Percentiles rank a stretch among this genome's conserved stretches.
These are phyloP conservation scores for Remersonia thermophila DNA, from an alignment of 2,329 filamentous ascomycete species.

Conservation along the genomic window DNA sequence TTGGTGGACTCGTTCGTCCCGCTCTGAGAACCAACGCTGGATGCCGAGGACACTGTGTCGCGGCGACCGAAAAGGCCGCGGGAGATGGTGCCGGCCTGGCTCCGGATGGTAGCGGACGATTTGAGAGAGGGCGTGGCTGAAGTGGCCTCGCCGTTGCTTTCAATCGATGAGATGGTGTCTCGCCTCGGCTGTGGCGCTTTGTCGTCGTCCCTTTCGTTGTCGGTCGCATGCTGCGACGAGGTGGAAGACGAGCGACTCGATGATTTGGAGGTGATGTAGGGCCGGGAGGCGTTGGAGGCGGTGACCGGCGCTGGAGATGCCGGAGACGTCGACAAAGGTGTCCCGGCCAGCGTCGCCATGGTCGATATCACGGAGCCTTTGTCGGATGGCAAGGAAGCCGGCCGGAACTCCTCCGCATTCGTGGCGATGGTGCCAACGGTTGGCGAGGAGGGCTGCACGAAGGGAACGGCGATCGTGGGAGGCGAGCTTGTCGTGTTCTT, in stretches of 20 bases:
- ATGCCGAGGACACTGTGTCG: slow-evolving; percentile 10
- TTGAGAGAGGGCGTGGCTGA: slow-evolving; percentile 17
- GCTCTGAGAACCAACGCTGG: slow-evolving; percentile 7
- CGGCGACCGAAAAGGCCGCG: slow-evolving; percentile 16
- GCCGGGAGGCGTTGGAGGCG: slow-evolving; percentile 29
- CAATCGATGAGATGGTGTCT: slow-evolving; percentile 24
- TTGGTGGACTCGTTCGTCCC: slow-evolving; percentile 23
- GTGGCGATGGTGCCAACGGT: slow-evolving; percentile 54
- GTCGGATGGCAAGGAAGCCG: slow-evolving; percentile 42
- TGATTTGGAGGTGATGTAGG: slow-evolving; percentile 26
- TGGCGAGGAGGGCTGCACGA: slow-evolving; percentile 50
- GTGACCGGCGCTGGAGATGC: slow-evolving; percentile 36
- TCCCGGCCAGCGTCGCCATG: slow-evolving; percentile 60
- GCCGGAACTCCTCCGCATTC: slow-evolving; percentile 52
- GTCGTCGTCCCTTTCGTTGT: slow-evolving; percentile 28
- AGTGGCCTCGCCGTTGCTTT: slow-evolving; percentile 19
- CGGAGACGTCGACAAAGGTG: slow-evolving; percentile 46
- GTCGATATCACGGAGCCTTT: slow-evolving; percentile 47
- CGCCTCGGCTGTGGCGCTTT: slow-evolving; percentile 25
- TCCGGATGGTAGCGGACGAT: slow-evolving; percentile 14
- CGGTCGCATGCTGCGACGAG: slow-evolving; percentile 33
- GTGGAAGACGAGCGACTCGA: slow-evolving; percentile 37
- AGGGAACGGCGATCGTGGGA: slow-evolving; percentile 49
- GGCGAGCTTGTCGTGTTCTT: slow-evolving; percentile 25
- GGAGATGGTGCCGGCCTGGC: slow-evolving; percentile 12